phyloP scores from a whole-genome alignment of 2,329 filamentous ascomycete genomes.

The Verticillium klebahnii region DNA sequence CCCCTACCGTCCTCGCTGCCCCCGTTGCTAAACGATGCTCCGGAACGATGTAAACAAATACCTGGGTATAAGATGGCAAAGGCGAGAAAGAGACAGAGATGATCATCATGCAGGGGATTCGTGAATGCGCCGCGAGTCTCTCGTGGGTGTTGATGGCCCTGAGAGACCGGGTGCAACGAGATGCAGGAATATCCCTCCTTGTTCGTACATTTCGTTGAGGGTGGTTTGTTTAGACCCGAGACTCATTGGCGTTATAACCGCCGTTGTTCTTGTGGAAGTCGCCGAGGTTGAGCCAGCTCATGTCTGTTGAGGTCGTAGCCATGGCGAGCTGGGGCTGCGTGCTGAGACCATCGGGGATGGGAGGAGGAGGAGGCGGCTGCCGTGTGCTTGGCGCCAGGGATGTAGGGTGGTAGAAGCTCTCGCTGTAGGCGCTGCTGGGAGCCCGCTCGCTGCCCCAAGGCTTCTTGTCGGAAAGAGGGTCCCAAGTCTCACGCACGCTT shows the following conservation, averaged over 20 bases:
- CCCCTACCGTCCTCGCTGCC: not conserved
- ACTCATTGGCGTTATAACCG: not conserved
- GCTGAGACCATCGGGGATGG: slow-evolving; percentile 31
- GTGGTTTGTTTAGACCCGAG: not conserved
- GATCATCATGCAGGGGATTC: slow-evolving; percentile 14
- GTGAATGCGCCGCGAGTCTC: slow-evolving; percentile 9
- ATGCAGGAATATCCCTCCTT: not conserved
- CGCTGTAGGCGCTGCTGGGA: slow-evolving; percentile 47
- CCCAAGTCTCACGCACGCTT: slow-evolving; percentile 56
- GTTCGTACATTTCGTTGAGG: not conserved
- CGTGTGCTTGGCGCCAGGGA: slow-evolving; percentile 32
- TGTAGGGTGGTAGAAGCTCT: slow-evolving; percentile 37
- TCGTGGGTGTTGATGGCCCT: slow-evolving; percentile 4
- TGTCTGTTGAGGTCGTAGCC: slow-evolving; percentile 55
- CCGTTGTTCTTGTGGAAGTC: slow-evolving; percentile 26
- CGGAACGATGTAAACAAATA: slow-evolving; percentile 11
- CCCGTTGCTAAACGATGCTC: slow-evolving; percentile 11
- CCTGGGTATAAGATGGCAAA: slow-evolving; percentile 15
- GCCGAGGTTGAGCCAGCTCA: slow-evolving; percentile 77
- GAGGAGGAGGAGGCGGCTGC: slow-evolving; percentile 20
- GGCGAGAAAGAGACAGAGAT: slow-evolving; percentile 6
- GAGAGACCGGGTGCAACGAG: not conserved
- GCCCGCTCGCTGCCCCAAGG: slow-evolving; percentile 47
- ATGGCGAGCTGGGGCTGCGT: slow-evolving; percentile 46
- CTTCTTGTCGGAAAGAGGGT: slow-evolving; percentile 37